Evolutionary conservation across 148 eudicot genomes (phyloP).

Genomic region (Rhododendron williamsianum): DNA sequence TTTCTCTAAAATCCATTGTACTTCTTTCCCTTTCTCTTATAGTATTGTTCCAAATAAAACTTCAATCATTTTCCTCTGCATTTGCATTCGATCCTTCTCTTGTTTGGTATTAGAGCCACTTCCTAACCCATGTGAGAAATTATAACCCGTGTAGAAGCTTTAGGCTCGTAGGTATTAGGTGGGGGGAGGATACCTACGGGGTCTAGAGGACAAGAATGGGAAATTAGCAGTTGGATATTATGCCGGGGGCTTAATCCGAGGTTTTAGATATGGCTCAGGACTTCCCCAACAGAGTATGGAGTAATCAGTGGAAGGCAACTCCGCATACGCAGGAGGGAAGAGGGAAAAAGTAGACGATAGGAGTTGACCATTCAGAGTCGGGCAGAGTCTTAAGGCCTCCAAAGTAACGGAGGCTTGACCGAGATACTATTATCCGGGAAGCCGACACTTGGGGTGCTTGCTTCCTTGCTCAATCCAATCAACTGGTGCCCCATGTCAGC

Average conservation of each 20-base stretch:
- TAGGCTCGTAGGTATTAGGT: neutral
- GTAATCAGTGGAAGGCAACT: neutral
- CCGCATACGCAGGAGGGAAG: neutral
- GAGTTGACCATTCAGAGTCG: neutral
- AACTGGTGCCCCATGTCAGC: neutral
- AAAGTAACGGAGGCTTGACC: neutral
- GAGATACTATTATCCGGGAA: neutral
- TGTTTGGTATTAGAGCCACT: no score
- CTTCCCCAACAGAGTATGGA: neutral
- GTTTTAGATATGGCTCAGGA: neutral
- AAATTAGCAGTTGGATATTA: neutral
- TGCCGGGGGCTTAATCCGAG: neutral
- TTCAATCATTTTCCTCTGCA: no score
- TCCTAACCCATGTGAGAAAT: no score
- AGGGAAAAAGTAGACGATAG: neutral
- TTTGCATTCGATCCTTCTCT: no score
- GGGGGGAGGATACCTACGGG: neutral
- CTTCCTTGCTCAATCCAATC: neutral
- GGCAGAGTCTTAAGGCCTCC: neutral
- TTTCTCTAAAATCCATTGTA: no score
- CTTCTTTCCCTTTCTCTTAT: no score
- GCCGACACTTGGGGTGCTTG: neutral
- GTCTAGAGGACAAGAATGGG: neutral
- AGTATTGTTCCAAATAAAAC: no score
- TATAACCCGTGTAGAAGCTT: no score